Evolutionary conservation across 2,329 filamentous ascomycete genomes (phyloP), one percentile per base, ranked within the genome.

Genomic region (Colletotrichum filicis): DNA sequence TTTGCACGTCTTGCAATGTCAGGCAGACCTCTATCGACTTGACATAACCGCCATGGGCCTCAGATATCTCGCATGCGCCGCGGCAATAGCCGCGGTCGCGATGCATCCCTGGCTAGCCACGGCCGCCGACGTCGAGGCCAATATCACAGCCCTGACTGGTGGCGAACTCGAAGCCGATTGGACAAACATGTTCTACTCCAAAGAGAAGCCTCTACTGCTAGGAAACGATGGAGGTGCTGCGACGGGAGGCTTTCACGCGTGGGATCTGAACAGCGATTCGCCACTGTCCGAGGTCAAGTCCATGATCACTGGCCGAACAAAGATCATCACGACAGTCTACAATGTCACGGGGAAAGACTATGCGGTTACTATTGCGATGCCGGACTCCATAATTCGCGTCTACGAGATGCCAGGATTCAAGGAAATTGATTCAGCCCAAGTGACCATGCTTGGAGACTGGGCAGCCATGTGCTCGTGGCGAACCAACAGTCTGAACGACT

Each of bases 401-500:
- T 87, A 83, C 63, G 81, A 84, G 57, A 76, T 81, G 6, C 78
- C 78, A 2, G 76, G 75, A 2, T 71, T 82, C 4, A 76, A 79
- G 59, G 79, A 82, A 68, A 68, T 82, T 22, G 77, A 80, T 6
- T 76, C 77, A 5, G 81, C 82, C 4, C 74, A 79, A 49, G 78
- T 80, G 12, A 82, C 78, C 28, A 78, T 82, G 1, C 77, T 86
- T 16, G 85, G 86, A 0, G 85, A 87, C 74, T 87, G 85, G 84
- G 86, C 85, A 16, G 82, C 85, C 1, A 75, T 87, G 5, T 87
- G 86, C 75, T 77, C 80, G 11, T 87, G 84, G 85, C 83, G 80
- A 74, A 85, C 82, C 65, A 76, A 76, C 22, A 83, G 80, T 22
- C 82, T 81, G 2, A 83, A 85, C 55, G 79, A 83, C 42, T 87